Evolutionary conservation across 2,329 filamentous ascomycete genomes (phyloP), one percentile per base, ranked within the genome.

Genomic region (Drechslerella dactyloides): DNA sequence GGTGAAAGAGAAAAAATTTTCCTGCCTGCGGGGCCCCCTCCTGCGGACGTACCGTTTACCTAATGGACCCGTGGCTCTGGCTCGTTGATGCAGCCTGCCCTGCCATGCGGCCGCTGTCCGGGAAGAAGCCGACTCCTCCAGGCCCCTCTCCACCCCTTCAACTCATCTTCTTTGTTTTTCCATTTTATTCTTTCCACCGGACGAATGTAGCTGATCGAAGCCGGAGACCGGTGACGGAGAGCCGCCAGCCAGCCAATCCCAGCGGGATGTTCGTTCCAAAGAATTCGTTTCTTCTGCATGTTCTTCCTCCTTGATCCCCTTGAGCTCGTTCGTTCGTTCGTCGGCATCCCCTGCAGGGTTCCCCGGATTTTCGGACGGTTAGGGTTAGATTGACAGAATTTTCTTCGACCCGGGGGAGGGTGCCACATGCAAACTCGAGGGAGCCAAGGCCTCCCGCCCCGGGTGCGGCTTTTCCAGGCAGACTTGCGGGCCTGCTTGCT

Each of bases 291-390:
- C 42, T 55, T 68, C 55, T 55, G 55, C 54, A 50, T 61, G 42
- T 27, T 19, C 21, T 42, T 51, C 33, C 27, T 33, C 27, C 27
- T 33, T n/a, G n/a, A n/a, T n/a, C 27, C 27, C 27, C 27, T 33
- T 33, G 27, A 33, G 27, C 27, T 33, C 27, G 27, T 33, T 33
- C 27, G 27, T 33, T 33, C 27, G 27, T 33, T 33, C 27, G 27
- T 33, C 27, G 27, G 54, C 17, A 37, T n/a, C 60, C 23, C 48
- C 19, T 54, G 59, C 59, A 70, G 46, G 59, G 51, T 70, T 70
- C 66, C 66, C 66, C 66, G 54, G 66, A 70, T 70, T 70, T 69
- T 64, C 40, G 40, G 44, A 55, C 59, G 21, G 46, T 62, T 62
- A 30, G 46, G 48, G 65, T 58, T 70, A 69, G 65, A 37, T 52